Conservation (phyloP, 2,329 filamentous ascomycete species). For the Exophiala spinifera region DNA sequence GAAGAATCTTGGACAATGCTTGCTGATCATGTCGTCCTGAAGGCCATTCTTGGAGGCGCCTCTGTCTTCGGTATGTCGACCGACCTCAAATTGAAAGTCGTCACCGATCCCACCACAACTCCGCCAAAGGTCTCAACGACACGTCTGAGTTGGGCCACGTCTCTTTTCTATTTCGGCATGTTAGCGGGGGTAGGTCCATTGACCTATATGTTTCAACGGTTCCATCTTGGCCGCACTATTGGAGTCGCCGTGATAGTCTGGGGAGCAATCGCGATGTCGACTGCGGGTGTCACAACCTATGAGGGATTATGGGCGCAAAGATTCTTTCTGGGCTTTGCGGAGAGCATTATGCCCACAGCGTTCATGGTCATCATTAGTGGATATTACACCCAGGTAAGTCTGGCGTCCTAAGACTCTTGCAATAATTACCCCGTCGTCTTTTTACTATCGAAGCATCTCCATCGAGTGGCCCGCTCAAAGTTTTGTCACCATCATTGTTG, state of each 20-base stretch:
- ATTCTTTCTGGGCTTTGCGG: constrained; percentile 61
- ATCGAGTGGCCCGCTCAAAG: too few species aligned
- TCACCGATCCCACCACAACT: constrained; percentile 43
- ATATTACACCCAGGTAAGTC: constrained; percentile 52
- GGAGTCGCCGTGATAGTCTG: constrained; percentile 63
- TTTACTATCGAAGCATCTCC: too few species aligned
- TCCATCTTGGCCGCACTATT: constrained; percentile 62
- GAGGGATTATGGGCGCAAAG: constrained; percentile 64
- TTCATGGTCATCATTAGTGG: constrained; percentile 63
- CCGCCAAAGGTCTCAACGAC: constrained; percentile 63
- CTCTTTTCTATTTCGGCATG: constrained; percentile 65
- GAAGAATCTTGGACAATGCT: background rate
- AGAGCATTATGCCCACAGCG: constrained; percentile 62
- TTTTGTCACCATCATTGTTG: too few species aligned
- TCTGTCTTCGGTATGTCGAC: constrained; percentile 73
- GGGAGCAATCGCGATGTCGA: constrained; percentile 65
- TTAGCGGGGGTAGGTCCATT: constrained; percentile 70
- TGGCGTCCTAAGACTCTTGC: too few species aligned
- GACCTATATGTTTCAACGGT: constrained; percentile 67
- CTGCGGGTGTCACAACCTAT: constrained; percentile 63
- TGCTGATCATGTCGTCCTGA: background rate
- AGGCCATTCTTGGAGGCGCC: constrained; percentile 71
- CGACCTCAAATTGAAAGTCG: constrained; percentile 60
- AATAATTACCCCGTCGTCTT: too few species aligned
- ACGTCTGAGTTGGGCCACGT: constrained; percentile 72